Evolutionary conservation across 495 filamentous ascomycete genomes (phyloP).

Genomic region (Talaromyces wortmannii): DNA sequence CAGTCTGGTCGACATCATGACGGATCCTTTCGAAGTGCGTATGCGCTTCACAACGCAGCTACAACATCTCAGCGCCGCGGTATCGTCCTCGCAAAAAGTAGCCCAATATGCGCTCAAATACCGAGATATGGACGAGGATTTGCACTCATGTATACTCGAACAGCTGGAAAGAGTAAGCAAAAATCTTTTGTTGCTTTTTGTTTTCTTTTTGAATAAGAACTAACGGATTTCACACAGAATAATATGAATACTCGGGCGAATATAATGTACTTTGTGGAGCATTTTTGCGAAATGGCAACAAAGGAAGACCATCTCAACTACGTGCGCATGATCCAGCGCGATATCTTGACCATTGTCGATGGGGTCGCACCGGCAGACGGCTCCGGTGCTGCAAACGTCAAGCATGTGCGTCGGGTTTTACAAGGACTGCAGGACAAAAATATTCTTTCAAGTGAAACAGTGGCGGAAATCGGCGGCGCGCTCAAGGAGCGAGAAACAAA

Average conservation of each 20-base stretch:
- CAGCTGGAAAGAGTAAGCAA: slow-evolving; percentile 72
- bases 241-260: slow-evolving; percentile 97
- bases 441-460: slow-evolving; percentile 60
- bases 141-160: slow-evolving; percentile 95
- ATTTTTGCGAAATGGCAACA: slow-evolving; percentile 79
- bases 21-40: slow-evolving; percentile 95
- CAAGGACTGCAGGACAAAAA: slow-evolving; percentile 58
- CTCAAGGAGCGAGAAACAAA: slow-evolving; percentile 65
- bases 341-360: slow-evolving; percentile 84
- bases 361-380: slow-evolving; percentile 77
- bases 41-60: slow-evolving; percentile 91
- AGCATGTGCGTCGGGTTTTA: slow-evolving; percentile 79
- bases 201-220: neutral
- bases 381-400: slow-evolving; percentile 87
- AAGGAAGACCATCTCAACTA: slow-evolving; percentile 70
- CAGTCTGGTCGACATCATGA: slow-evolving; percentile 47
- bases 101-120: slow-evolving; percentile 92
- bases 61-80: slow-evolving; percentile 80
- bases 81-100: slow-evolving; percentile 82
- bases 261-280: slow-evolving; percentile 98
- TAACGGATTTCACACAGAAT: slow-evolving; percentile 40
- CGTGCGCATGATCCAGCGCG: slow-evolving; percentile 87
- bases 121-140: slow-evolving; percentile 87
- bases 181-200: neutral
- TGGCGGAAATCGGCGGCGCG: slow-evolving; percentile 71